Evolutionary conservation across 176 grass and related monocot species (phyloP), one percentile per base, ranked within the genome.

Genomic region (Phoenix dactylifera): DNA sequence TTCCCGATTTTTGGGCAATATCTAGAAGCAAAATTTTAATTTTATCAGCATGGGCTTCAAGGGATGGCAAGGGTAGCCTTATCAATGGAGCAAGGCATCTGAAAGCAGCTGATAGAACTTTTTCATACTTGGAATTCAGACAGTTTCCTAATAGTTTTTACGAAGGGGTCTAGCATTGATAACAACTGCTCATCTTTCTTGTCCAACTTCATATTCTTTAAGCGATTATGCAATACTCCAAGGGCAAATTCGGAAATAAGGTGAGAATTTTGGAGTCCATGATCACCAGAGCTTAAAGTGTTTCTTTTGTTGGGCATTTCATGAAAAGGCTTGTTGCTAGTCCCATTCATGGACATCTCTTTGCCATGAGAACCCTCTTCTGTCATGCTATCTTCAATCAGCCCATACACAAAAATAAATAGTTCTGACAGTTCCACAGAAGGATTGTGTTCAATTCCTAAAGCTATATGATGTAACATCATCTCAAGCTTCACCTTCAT

Each of bases 101-200:
- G 64, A 97, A 91, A 64, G 78, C 68, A 74, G 74, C 73, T 67
- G 92, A 85, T 59, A 97, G 60, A 55, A 91, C 81, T 67, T 64
- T 78, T 79, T 87, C 83, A 51, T 90, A 85, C 60, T 97, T 97
- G 28, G 92, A 97, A 69, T 62, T 83, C 28, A 97, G 50, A 58
- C 92, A 97, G 68, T 85, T 70, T 51, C 55, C 66, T 63, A 97
- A 28, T 59, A 91, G 78, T 26, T 78, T 78, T 76, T 57, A 97
- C 69, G 75, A 97, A 97, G 18, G 92, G 92, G 63, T 97, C 87
- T 65, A 97, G 72, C 87, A 85, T 85, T 16, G 79, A 83, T 44
- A 97, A 58, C 54, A 97, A 77, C 25, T 83, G 54, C 32, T 72
- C 78, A 64, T 91, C 78, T 48, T 80, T 54, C 72, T 91, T 96